Evolutionary conservation across 306 rosid species (phyloP), one percentile per base, ranked within the genome.

Genomic region (Ammopiptanthus mongolicus): DNA sequence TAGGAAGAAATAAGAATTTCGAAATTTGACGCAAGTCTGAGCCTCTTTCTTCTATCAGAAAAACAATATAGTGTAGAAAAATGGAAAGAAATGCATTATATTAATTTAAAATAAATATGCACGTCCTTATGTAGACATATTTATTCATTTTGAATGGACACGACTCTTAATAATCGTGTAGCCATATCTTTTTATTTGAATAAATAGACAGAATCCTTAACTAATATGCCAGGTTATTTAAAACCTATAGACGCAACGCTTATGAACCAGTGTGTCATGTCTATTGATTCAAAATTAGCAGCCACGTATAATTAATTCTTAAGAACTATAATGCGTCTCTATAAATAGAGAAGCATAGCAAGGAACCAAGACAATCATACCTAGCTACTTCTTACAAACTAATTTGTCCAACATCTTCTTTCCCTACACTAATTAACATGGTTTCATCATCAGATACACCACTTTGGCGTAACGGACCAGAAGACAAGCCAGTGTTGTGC

Each of bases 401-500:
- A 48, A n/a, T 15, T 68, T 68, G 13, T 48, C 60, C 44, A 46
- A 67, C 58, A 42, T 46, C 21, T 68, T 68, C 3, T 8, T 31
- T 10, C 29, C 2, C 28, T 25, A 25, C 1, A 4, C 14, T 21
- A 10, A 44, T 5, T 34, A 69, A 60, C 51, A 78, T 78, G 77
- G 65, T 36, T 61, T 28, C 19, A 60, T 10, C 29, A 60, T 10
- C 58, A 81, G 81, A 25, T 8, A 76, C 70, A 33, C 65, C 78
- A 65, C 15, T 46, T 36, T 76, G 85, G 82, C 79, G 60, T 0
- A 34, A 28, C 4, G 85, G 78, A 36, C 82, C 78, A 6, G 1
- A 4, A 22, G 72, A 72, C 0, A 77, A 77, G 55, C 75, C 71
- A 36, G 51, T 56, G 13, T 23, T 76, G 21, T 70, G 81, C 78